Evolutionary conservation across 495 filamentous ascomycete genomes (phyloP), one percentile per base, ranked within the genome.

Genomic region (Hyaloscypha variabilis): DNA sequence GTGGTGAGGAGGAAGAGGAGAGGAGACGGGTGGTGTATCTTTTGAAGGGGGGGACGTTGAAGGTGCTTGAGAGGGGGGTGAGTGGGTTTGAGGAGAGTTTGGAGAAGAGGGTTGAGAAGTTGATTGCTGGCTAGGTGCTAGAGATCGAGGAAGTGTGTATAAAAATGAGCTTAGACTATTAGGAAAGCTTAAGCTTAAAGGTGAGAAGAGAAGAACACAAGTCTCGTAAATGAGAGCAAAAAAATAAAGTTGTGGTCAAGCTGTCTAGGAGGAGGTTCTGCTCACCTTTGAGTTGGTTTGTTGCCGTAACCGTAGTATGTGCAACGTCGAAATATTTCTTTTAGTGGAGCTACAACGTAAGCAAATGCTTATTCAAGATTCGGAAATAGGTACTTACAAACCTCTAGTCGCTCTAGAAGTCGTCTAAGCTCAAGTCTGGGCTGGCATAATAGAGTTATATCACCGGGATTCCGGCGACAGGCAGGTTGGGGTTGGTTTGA

Each of bases 41-140:
- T 28, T 67, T 92, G 55, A 83, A 81, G 53, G 75, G 71, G 6
- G 88, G 88, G 4, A 79, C 76, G 71, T 72, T 92, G 76, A 79
- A 71, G n/a, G 77, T 79, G 42, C 76, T 89, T 73, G 69, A 76
- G 26, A 77, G 79, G 3, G 89, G 89, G 0, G 88, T 91, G 52
- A 73, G 79, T 53, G 81, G 85, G 70, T 91, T 90, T 71, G 89
- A 91, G 75, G 72, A 81, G 63, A 81, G 81, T 46, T 75, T 91
- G 64, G 84, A 88, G 76, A 89, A 82, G 79, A 80, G 81, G 65
- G 81, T 82, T 8, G 74, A 74, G 75, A 84, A 78, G 72, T 52
- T 85, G 71, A 46, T 46, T 10, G 39, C 39, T 46, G 19, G 11
- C 39, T 46, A 19, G 3, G 10, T 46, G n/a, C n/a, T n/a, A n/a